Conservation (phyloP, 192 early-diverging fungal genomes). For the Coemansia sp. region DNA sequence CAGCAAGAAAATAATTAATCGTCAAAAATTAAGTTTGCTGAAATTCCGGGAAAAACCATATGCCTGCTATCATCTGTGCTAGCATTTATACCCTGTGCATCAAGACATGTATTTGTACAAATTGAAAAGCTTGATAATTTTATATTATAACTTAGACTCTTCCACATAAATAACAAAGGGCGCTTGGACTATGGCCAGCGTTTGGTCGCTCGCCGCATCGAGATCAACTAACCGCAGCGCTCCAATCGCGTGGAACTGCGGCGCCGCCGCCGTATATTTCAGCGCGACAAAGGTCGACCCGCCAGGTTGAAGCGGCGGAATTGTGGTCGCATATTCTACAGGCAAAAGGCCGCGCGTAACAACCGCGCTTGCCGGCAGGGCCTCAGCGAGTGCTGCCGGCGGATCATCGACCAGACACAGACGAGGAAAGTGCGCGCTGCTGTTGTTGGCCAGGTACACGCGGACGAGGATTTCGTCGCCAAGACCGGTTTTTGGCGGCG, state of each 20-base stretch:
- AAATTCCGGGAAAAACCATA: too few species aligned
- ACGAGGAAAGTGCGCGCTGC: constrained; percentile 18
- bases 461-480: constrained; percentile 30
- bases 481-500: constrained; percentile 24
- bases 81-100: too few species aligned
- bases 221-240: constrained; percentile 26
- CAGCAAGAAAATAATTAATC: constrained; percentile 3
- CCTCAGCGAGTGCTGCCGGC: background rate
- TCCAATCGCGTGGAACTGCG: constrained; percentile 37
- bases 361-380: background rate
- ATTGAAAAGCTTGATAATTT: background rate
- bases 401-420: constrained; percentile 25
- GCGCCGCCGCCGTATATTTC: constrained; percentile 38
- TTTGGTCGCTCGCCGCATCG: constrained; percentile 23
- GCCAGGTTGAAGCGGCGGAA: constrained; percentile 37
- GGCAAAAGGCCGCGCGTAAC: constrained; percentile 13
- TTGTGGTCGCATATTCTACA: constrained; percentile 9
- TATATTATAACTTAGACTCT: background rate
- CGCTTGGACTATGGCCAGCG: constrained; percentile 24
- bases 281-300: constrained; percentile 29
- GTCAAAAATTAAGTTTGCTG: background rate
- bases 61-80: too few species aligned
- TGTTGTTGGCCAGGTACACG: constrained; percentile 37
- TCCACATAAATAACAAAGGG: constrained; percentile 48
- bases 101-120: background rate